phyloP scores from a whole-genome alignment of 2,329 filamentous ascomycete genomes.

The Fusarium caatingaense region DNA sequence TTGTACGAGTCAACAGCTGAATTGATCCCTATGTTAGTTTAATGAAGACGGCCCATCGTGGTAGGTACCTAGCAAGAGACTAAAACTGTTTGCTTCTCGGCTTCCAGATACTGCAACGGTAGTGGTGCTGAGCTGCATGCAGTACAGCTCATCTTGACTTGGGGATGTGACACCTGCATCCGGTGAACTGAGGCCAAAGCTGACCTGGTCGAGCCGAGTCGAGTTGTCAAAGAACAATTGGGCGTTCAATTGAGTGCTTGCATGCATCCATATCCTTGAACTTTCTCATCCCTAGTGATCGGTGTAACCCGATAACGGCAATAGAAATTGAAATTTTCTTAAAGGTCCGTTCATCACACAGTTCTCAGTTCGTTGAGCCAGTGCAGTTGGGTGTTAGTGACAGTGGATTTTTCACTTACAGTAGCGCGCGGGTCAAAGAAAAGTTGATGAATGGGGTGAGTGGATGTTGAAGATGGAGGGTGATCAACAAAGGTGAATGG shows the following conservation, averaged over 20 bases:
- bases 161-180: constrained; percentile 23
- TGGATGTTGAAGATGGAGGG: constrained; percentile 29
- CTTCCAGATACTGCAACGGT: neutral
- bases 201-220: neutral
- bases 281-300: constrained; percentile 19
- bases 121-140: constrained; percentile 26
- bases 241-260: constrained; percentile 39
- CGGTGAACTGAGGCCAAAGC: constrained; percentile 28
- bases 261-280: constrained; percentile 22
- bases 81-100: neutral
- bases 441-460: constrained; percentile 31
- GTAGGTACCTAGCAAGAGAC: neutral
- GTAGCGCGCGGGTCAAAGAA: constrained; percentile 42
- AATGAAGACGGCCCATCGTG: neutral
- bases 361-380: constrained; percentile 4
- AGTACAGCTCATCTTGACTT: constrained; percentile 41
- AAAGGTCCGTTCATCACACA: constrained; percentile 9
- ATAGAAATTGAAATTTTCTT: constrained; percentile 28
- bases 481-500: constrained; percentile 33
- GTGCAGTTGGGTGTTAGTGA: neutral
- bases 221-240: constrained; percentile 32
- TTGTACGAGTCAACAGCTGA: neutral
- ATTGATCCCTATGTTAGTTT: neutral
- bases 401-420: neutral
- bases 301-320: constrained; percentile 28